phyloP scores from a whole-genome alignment of 306 rosid species.

The Fragaria nilgerrensis region DNA sequence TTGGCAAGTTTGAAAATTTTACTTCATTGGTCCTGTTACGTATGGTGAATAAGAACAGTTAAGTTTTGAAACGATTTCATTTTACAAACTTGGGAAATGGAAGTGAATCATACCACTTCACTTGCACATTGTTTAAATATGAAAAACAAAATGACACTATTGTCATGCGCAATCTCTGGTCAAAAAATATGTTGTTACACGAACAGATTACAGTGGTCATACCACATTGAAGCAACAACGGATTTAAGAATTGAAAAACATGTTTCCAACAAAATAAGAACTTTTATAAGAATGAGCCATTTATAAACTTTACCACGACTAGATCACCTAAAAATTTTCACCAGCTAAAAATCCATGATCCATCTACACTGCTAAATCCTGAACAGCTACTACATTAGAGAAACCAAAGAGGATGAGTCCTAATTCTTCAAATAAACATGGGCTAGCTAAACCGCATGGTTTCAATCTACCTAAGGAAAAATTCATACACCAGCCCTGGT shows the following conservation, averaged over 20 bases:
- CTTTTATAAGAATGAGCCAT: not conserved
- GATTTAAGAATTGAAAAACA: not conserved
- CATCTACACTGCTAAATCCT: constrained; percentile 17
- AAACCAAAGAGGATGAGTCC: constrained; percentile 3
- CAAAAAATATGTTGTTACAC: not conserved
- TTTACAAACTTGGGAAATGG: no score
- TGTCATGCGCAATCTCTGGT: not conserved
- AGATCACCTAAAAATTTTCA: not conserved
- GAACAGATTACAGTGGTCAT: not conserved
- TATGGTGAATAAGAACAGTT: not conserved
- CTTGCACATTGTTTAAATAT: no score
- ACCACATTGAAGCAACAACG: not conserved
- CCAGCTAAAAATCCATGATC: not conserved
- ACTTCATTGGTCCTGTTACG: not conserved
- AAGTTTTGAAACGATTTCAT: not conserved
- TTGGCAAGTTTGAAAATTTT: not conserved
- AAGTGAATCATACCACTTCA: no score
- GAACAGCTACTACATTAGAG: constrained; percentile 4
- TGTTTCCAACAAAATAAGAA: not conserved
- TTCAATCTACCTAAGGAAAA: constrained; percentile 19
- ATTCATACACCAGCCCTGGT: constrained; percentile 5
- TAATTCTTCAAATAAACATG: constrained; percentile 17
- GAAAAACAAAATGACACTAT: not conserved
- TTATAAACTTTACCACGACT: constrained; percentile 12
- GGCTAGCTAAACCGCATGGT: constrained; percentile 22